Evolutionary conservation across 495 filamentous ascomycete species (phyloP).

Genomic region (Neurospora sublineolata): DNA sequence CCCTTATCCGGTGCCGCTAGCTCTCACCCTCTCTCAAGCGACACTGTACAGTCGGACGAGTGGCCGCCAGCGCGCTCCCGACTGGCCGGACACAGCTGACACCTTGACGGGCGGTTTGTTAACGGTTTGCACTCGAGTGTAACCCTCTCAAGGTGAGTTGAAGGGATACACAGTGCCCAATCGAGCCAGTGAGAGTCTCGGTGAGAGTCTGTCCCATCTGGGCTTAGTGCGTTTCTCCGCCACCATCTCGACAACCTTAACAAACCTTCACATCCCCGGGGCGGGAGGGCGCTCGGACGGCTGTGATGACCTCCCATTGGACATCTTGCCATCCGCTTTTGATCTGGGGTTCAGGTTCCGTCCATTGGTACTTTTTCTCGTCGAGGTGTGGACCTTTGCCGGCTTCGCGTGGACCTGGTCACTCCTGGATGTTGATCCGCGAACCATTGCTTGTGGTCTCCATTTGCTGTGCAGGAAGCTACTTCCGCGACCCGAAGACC

Average conservation of each 20-base stretch:
- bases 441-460: neutral
- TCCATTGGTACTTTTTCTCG: neutral
- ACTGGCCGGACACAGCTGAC: neutral
- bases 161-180: neutral
- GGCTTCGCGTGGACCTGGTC: neutral
- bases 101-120: neutral
- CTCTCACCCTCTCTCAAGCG: neutral
- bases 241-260: slow-evolving; percentile 1
- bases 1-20: neutral
- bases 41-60: slow-evolving; percentile 4
- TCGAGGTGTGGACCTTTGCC: neutral
- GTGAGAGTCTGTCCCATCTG: slow-evolving; percentile 11
- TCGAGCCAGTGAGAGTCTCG: slow-evolving; percentile 6
- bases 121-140: neutral
- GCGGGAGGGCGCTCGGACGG: neutral
- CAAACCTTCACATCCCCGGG: neutral
- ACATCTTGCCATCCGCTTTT: neutral
- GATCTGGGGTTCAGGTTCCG: slow-evolving; percentile 22
- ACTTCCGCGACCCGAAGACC: neutral
- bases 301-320: slow-evolving; percentile 5
- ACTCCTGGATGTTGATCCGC: neutral
- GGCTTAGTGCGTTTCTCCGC: slow-evolving; percentile 14
- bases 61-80: slow-evolving; percentile 11
- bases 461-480: neutral
- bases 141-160: neutral